Evolutionary conservation across 306 rosid species (phyloP), one percentile per base, ranked within the genome.

Genomic region (Vigna nakashimae): DNA sequence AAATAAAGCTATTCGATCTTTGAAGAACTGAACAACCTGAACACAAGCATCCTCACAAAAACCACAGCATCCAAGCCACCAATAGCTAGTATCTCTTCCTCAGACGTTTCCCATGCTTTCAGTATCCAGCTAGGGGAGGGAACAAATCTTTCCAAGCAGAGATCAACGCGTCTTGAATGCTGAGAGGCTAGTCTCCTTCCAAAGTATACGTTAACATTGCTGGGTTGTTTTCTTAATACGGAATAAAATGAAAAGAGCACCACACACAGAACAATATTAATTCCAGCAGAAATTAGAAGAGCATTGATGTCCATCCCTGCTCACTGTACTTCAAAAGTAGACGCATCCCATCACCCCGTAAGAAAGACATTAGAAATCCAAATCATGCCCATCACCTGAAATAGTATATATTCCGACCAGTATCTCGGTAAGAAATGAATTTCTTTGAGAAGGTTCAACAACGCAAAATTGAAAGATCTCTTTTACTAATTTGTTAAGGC

Each of bases 31-130:
- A 79, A 79, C 76, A 69, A 92, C 99, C 97, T 91, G 86, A 96
- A 96, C 50, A 91, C 75, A 55, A 92, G 82, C 36, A 87, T 85
- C 91, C 99, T 86, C 63, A 92, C 58, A 77, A 96, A 96, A 82
- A 90, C 91, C 43, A 96, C 94, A 51, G 93, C 86, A 84, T 96
- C 99, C 90, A 96, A 51, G 82, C 99, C 99, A 82, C 91, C 98
- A 65, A 72, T 58, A 66, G 85, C 79, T 86, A 92, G 66, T 63
- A 92, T 74, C 68, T 96, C 98, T 77, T 89, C 93, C 76, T 96
- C 98, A 22, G 89, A 73, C 15, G 93, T 89, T 63, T 84, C 83
- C 98, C 98, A 92, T 17, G 98, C 94, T 86, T 87, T 96, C 78
- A 90, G 3, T 26, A 96, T 75, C 99, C 98, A 96, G 82, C 96